Percentiles rank a stretch among this genome's conserved stretches.
Evolutionary conservation across 768 basidiomycete species (phyloP).

Genomic region (Boletus insuetus): DNA sequence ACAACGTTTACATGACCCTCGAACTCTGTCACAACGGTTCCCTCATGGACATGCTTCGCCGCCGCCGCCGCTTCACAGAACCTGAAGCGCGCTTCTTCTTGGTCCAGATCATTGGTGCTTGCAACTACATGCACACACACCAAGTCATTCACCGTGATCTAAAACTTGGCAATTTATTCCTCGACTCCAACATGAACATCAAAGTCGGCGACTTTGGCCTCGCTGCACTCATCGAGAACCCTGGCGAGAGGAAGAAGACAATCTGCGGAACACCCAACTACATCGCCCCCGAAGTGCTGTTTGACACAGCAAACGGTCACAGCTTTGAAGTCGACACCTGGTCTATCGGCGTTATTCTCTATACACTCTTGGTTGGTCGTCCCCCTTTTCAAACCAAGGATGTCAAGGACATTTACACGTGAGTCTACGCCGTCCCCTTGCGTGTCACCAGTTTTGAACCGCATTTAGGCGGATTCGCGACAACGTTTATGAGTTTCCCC

Average conservation of each 20-base stretch:
- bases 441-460: not conserved
- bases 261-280: constrained; percentile 99
- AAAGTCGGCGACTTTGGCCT: constrained; percentile 98
- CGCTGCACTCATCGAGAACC: constrained; percentile 93
- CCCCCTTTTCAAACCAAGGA: constrained; percentile 99
- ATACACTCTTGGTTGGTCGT: constrained; percentile 91
- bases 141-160: constrained; percentile 98
- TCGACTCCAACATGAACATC: constrained; percentile 89
- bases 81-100: constrained; percentile 91
- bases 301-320: constrained; percentile 93
- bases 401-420: constrained; percentile 95
- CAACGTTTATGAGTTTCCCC: constrained; percentile 90
- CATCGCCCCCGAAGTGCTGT: constrained; percentile 96
- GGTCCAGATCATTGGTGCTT: constrained; percentile 92
- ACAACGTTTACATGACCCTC: constrained; percentile 96
- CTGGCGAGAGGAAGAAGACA: constrained; percentile 97
- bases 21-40: constrained; percentile 90
- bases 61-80: constrained; percentile 84
- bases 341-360: constrained; percentile 96
- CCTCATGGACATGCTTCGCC: constrained; percentile 87
- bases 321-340: constrained; percentile 98
- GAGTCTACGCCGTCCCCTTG: constrained; percentile 24
- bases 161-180: constrained; percentile 93
- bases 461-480: constrained; percentile 78
- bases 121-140: constrained; percentile 95